phyloP scores from a whole-genome alignment of 352 stramenopile species.

The Phytophthora constricta region DNA sequence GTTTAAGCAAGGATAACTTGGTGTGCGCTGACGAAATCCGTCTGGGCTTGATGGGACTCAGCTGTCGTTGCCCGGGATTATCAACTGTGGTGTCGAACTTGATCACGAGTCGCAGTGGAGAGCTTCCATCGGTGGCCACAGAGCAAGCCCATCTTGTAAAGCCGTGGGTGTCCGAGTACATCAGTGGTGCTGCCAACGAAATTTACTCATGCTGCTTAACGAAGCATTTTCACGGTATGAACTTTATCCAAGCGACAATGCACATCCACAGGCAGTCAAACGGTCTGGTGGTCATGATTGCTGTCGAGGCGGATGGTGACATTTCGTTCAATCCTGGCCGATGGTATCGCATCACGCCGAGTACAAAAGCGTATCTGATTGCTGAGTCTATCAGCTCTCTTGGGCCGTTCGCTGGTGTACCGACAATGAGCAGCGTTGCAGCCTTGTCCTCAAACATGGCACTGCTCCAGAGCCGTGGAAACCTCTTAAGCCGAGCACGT shows the following conservation, averaged over 20 bases:
- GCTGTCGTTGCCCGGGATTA: conserved; percentile 78
- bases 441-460: conserved; percentile 40
- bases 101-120: conserved; percentile 74
- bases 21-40: conserved; percentile 86
- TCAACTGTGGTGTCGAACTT: conserved; percentile 88
- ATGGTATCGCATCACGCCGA: conserved; percentile 52
- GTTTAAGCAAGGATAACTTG: conserved; percentile 71
- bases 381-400: conserved; percentile 72
- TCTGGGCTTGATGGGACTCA: conserved; percentile 85
- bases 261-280: conserved; percentile 75
- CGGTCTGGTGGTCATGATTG: conserved; percentile 78
- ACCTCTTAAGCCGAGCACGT: conserved; percentile 59
- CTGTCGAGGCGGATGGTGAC: conserved; percentile 68
- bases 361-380: conserved; percentile 79
- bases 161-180: conserved; percentile 80
- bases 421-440: conserved; percentile 34
- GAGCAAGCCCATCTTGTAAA: conserved; percentile 31
- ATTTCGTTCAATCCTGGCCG: conserved; percentile 82
- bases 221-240: conserved; percentile 66
- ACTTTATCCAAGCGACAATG: conserved; percentile 77
- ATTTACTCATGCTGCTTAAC: conserved; percentile 79
- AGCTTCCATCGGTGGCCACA: conserved; percentile 31
- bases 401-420: conserved; percentile 42
- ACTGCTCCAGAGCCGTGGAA: conserved; percentile 42
- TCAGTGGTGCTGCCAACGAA: conserved; percentile 77